Base-by-base conservation (phyloP, 1,139 yeast genomes). In the Torulaspora pretoriensis region DNA sequence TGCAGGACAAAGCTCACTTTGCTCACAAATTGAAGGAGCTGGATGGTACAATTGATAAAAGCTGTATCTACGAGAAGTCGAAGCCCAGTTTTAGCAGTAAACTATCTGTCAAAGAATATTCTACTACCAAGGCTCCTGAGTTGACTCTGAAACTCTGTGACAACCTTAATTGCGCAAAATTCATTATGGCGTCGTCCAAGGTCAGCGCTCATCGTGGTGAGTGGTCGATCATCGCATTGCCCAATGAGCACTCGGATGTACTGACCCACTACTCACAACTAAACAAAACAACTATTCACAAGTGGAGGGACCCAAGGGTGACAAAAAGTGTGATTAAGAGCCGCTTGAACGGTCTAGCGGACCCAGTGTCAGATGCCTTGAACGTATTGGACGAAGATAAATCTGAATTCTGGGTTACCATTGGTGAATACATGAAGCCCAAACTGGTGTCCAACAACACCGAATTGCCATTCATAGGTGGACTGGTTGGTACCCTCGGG, bases 191-290 rank as follows among this genome's bases (percentile, higher is more conserved):
- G 10, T 63, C 67, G 0, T 53, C 65, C 0, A 46, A 59, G 10
- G 37, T 60, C 7, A 55, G 57, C 32, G 42, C 53, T 3, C 52
- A 59, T 30, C 51, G 65, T 0, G 97, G 97, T 0, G 74, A 81
- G 48, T 88, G 95, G 92, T 81, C 96, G 0, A 81, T 92, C 8
- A 76, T 92, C 45, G 97, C 95, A 0, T 56, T 88, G 1, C 88
- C 94, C 0, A 74, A 73, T 10, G 53, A 54, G 1, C 70, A 68
- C 0, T 80, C 94, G 1, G 73, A 73, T 14, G 77, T 81, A 1
- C 71, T 88, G 22, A 76, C 87, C 1, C 90, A 88, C 57, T 85
- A 58, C 42, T 53, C 54, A 9, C 49, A 52, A 22, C 32, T 60
- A 30, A 47, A 54, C 17, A 88, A 52, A 42, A 63, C 65, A 1